A percentile compares a stretch with the other conserved stretches of the same genome.
Evolutionary conservation across 768 basidiomycete species (phyloP).

Genomic region (Suillus spraguei): DNA sequence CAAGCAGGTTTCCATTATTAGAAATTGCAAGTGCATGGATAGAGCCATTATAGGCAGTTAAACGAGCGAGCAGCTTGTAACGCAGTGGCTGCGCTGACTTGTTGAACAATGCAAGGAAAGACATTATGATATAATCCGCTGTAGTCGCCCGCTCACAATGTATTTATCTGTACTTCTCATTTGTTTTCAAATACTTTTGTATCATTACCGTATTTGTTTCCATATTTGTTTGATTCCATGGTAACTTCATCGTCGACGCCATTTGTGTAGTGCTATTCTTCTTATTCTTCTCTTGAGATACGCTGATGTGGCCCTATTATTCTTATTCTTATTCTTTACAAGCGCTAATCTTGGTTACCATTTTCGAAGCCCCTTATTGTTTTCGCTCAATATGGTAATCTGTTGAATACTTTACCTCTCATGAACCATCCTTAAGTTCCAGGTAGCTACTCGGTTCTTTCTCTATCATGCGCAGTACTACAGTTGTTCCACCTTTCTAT

Average conservation of each 20-base stretch:
- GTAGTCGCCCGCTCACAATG: neutral
- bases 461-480: conserved; percentile 5
- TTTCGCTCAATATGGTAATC: no score
- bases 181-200: neutral
- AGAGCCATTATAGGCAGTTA: neutral
- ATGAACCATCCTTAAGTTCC: neutral
- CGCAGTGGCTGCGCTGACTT: neutral
- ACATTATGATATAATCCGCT: neutral
- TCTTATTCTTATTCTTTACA: no score
- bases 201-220: neutral
- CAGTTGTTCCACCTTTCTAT: conserved; percentile 10
- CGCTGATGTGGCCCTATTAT: no score
- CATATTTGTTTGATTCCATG: no score
- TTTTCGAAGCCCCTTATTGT: no score
- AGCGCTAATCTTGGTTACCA: no score
- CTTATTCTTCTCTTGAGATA: no score
- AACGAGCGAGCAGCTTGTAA: neutral
- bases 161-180: neutral
- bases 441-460: neutral
- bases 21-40: conserved; percentile 9
- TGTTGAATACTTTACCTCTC: neutral
- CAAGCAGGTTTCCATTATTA: conserved; percentile 3
- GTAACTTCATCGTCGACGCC: neutral
- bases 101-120: neutral
- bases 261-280: no score